Conservation (phyloP, 2,329 filamentous ascomycete genomes). For the Neocucurbitaria cava region DNA sequence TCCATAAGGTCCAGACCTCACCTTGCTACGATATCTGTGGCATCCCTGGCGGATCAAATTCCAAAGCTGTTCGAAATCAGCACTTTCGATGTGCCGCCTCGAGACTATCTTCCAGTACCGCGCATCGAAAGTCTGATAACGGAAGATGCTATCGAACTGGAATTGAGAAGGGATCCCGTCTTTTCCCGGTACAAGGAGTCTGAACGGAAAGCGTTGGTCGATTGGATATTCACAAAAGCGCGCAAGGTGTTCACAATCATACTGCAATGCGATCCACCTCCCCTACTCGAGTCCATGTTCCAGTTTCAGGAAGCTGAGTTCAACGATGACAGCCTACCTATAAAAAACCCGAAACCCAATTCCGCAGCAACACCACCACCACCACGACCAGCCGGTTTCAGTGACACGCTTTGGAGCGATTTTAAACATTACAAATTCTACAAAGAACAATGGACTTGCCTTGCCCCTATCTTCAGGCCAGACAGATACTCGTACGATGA, state of each 20-base stretch:
- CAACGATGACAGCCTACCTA: constrained; percentile 8
- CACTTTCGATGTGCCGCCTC: constrained; percentile 8
- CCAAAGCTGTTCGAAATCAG: background rate
- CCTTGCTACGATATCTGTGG: background rate
- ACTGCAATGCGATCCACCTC: background rate
- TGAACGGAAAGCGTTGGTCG: background rate
- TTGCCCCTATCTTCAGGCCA: constrained; percentile 14
- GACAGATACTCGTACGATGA: constrained; percentile 10
- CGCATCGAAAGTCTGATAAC: constrained; percentile 4
- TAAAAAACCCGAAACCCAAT: background rate
- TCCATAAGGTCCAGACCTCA: background rate
- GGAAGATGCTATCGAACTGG: background rate
- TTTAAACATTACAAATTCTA: constrained; percentile 8
- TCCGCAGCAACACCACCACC: background rate
- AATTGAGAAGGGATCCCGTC: background rate
- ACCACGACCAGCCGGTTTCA: background rate
- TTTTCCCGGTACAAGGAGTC: background rate
- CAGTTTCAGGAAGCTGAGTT: constrained; percentile 3
- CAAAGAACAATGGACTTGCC: constrained; percentile 20
- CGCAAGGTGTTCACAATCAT: constrained; percentile 13
- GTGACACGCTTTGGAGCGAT: constrained; percentile 1
- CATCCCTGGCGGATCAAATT: background rate
- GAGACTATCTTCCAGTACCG: constrained; percentile 5
- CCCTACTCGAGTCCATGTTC: background rate
- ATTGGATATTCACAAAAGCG: constrained; percentile 4